Percentiles rank a stretch among this genome's conserved stretches.
These are phyloP conservation scores for Ceratobasidium sp. DNA, from an alignment of 1,284 basidiomycete genomes.

Conservation along the genomic window DNA sequence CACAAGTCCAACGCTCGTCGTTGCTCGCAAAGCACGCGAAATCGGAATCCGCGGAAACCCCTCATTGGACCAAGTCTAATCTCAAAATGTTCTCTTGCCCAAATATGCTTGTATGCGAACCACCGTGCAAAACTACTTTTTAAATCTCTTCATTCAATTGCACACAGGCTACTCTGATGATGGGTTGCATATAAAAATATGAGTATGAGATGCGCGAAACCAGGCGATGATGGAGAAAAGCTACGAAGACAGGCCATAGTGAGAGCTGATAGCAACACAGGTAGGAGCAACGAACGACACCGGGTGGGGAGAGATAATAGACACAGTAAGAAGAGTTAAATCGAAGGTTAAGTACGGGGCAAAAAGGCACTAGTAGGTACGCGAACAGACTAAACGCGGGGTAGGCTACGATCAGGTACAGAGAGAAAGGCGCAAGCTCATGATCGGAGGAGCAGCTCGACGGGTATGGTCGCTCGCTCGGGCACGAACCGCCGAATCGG, in stretches of 20 bases:
- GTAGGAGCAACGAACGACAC: neutral
- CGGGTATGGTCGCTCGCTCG: neutral
- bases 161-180: neutral
- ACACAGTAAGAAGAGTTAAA: slow-evolving; percentile 22
- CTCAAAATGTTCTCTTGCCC: neutral
- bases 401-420: neutral
- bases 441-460: neutral
- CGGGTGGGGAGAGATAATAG: slow-evolving; percentile 14
- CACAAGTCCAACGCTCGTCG: neutral
- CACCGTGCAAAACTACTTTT: neutral
- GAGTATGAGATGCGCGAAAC: neutral
- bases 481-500: slow-evolving; percentile 1
- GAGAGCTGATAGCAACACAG: slow-evolving; percentile 1
- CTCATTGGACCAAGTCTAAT: neutral
- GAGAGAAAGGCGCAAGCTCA: neutral
- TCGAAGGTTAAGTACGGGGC: neutral
- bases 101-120: neutral
- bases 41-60: slow-evolving; percentile 18
- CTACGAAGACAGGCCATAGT: slow-evolving; percentile 3
- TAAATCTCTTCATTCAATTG: slow-evolving; percentile 5
- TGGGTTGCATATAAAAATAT: slow-evolving; percentile 21
- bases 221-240: neutral
- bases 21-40: neutral
- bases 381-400: neutral
- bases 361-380: neutral